phyloP scores from a whole-genome alignment of 495 filamentous ascomycete species.

The Cenococcum geophilum region DNA sequence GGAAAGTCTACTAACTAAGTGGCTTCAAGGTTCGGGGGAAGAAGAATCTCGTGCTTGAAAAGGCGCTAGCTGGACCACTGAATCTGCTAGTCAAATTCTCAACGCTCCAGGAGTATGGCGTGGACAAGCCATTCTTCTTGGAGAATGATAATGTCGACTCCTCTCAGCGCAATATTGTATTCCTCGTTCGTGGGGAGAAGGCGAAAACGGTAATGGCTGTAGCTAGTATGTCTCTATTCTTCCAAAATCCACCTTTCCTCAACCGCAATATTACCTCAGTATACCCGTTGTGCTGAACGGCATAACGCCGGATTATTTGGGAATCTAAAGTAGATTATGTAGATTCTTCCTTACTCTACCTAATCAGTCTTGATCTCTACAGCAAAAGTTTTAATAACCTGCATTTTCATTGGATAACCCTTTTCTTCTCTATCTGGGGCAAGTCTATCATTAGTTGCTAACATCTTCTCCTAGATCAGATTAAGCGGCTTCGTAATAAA shows the following conservation, averaged over 20 bases:
- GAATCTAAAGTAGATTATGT: slow-evolving; percentile 58
- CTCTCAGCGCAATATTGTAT: slow-evolving; percentile 91
- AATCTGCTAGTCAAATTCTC: slow-evolving; percentile 93
- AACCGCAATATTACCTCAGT: background rate
- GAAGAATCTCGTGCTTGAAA: slow-evolving; percentile 95
- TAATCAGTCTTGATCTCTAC: slow-evolving; percentile 62
- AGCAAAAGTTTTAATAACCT: slow-evolving; percentile 39
- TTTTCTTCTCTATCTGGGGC: slow-evolving; percentile 14
- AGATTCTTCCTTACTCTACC: slow-evolving; percentile 52
- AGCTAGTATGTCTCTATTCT: slow-evolving; percentile 58
- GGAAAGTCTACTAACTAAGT: slow-evolving; percentile 5
- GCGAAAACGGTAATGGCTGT: slow-evolving; percentile 72
- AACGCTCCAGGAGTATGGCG: slow-evolving; percentile 82
- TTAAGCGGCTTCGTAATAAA: slow-evolving; percentile 78
- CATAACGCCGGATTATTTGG: slow-evolving; percentile 16
- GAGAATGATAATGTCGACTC: slow-evolving; percentile 91
- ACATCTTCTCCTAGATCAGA: slow-evolving; percentile 60
- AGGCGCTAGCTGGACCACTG: slow-evolving; percentile 79
- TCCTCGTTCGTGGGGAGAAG: slow-evolving; percentile 83
- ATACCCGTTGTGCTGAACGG: background rate
- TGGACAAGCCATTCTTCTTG: slow-evolving; percentile 91
- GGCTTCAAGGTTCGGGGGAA: slow-evolving; percentile 79
- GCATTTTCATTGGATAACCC: slow-evolving; percentile 13
- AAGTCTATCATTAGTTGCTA: slow-evolving; percentile 17
- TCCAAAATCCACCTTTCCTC: background rate